Base-by-base conservation (phyloP, 495 filamentous ascomycete genomes). In the Astrothelium macrocarpum region DNA sequence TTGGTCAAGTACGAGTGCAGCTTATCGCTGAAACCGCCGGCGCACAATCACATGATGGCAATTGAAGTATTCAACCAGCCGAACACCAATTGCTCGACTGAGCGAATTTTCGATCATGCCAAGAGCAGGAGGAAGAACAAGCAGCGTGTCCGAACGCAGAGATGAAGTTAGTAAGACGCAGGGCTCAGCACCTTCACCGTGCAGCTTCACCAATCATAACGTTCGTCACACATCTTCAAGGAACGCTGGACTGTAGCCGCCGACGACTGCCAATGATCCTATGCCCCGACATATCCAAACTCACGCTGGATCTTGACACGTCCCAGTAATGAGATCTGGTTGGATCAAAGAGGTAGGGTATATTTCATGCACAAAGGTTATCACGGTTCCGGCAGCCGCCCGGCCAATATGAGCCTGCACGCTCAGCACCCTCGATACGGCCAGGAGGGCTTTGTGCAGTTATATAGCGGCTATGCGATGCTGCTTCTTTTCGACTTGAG, bases 131-230 rank as follows among this genome's bases (percentile, higher is more conserved):
- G 14, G 14, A 39, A 14, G 34, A 39, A 39, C 34, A 39, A 39
- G 34, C 5, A 39, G 34, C 34, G 5, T 39, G 34, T 14, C n/a
- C n/a, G n/a, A 14, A 39, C 34, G 34, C 5, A 39, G 14, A 14
- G 14, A 14, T 39, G 34, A 39, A 39, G 9, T 28, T 20, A 7
- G 20, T 2, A 29, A 29, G 49, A 56, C 16, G 49, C 49, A 56
- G 20, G 45, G 49, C 49, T 26, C 49, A 56, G 49, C 49, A 56
- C 49, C 23, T 56, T 20, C 49, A n/a, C 49, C 49, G 11, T 56
- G 49, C 49, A 56, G 49, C 5, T 29, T 25, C 25, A 29, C 49
- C 23, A 56, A 56, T 56, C 49, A 56, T 26, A 56, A 9, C 23
- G 2, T 4, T 20, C 49, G 29, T 29, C 49, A 56, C 49, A 56